Evolutionary conservation across 208 protist genomes (phyloP).

Genomic region (Leishmania amazonensis): DNA sequence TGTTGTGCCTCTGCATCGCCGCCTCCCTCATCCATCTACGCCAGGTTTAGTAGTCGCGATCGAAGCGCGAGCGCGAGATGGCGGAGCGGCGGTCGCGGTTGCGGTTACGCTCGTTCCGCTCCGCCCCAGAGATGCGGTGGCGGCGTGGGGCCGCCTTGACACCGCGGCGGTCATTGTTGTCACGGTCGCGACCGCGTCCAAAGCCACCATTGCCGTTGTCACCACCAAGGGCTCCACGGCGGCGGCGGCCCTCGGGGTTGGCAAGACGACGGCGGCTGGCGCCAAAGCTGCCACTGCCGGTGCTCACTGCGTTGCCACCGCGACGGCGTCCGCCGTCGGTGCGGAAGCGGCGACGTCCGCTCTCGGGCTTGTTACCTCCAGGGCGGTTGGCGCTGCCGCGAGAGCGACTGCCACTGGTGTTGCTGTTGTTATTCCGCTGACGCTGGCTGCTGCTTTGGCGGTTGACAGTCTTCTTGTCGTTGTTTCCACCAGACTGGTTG

Average conservation of each 20-base stretch:
- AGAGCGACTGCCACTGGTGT: slow-evolving; percentile 5
- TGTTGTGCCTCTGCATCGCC: not conserved
- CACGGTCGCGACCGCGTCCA: slow-evolving; percentile 27
- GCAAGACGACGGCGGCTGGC: slow-evolving; percentile 9
- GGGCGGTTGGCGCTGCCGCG: slow-evolving; percentile 7
- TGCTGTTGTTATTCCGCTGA: slow-evolving; percentile 7
- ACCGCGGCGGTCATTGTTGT: slow-evolving; percentile 40
- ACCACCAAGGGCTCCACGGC: slow-evolving; percentile 1
- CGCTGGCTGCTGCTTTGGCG: slow-evolving; percentile 11
- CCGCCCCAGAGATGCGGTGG: slow-evolving; percentile 36
- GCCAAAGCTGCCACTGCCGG: slow-evolving; percentile 12
- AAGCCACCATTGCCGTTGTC: slow-evolving; percentile 5
- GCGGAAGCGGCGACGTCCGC: slow-evolving; percentile 26
- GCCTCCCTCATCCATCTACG: not conserved
- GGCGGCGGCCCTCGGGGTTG: slow-evolving; percentile 21
- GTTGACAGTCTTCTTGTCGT: slow-evolving; percentile 19
- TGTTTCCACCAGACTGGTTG: slow-evolving; percentile 16
- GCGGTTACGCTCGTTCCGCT: slow-evolving; percentile 75
- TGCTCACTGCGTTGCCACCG: slow-evolving; percentile 17
- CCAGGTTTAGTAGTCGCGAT: slow-evolving; percentile 45
- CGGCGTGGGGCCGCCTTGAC: slow-evolving; percentile 54
- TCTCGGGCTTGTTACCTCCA: slow-evolving; percentile 8
- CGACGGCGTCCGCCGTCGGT: slow-evolving; percentile 25
- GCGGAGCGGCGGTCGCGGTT: slow-evolving; percentile 44
- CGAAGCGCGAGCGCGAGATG: slow-evolving; percentile 59